These are phyloP conservation scores for Megacollybia marginata DNA, from an alignment of 768 basidiomycete species.

Conservation along the genomic window DNA sequence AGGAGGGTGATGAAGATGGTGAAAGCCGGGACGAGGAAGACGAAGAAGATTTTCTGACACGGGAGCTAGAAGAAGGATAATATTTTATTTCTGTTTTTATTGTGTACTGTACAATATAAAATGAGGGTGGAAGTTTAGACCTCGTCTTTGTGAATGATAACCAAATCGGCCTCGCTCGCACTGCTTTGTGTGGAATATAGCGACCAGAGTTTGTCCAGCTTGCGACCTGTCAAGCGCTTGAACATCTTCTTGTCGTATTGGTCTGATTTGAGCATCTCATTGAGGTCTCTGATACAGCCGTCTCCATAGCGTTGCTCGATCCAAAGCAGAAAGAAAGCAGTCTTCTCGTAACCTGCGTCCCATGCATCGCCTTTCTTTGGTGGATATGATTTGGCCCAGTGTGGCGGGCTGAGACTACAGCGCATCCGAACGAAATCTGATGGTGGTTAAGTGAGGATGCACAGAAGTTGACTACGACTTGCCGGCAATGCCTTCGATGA, in stretches of 20 bases:
- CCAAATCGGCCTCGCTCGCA: not conserved
- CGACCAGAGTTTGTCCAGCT: conserved; percentile 51
- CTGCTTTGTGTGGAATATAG: conserved; percentile 34
- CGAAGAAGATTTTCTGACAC: conserved; percentile 77
- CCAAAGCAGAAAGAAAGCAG: conserved; percentile 43
- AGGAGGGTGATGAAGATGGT: conserved; percentile 33
- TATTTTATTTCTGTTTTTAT: conserved; percentile 23
- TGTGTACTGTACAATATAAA: not conserved
- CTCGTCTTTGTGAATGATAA: not conserved
- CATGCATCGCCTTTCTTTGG: conserved; percentile 34
- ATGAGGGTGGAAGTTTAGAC: not conserved
- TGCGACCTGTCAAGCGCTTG: conserved; percentile 40
- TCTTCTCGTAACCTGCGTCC: conserved; percentile 47
- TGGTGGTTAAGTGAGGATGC: not conserved
- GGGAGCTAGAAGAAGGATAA: conserved; percentile 74
- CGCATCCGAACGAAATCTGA: conserved; percentile 67
- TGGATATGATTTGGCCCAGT: conserved; percentile 40
- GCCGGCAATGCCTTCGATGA: conserved; percentile 81
- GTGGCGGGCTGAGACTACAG: conserved; percentile 54
- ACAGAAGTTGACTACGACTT: not conserved
- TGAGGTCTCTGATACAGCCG: conserved; percentile 52
- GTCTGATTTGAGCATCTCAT: conserved; percentile 39
- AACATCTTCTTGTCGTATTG: conserved; percentile 48
- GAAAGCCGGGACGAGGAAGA: conserved; percentile 44
- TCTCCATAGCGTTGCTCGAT: conserved; percentile 42